Conservation (phyloP, 2,329 filamentous ascomycete species). For the Colletotrichum lindemuthianum region DNA sequence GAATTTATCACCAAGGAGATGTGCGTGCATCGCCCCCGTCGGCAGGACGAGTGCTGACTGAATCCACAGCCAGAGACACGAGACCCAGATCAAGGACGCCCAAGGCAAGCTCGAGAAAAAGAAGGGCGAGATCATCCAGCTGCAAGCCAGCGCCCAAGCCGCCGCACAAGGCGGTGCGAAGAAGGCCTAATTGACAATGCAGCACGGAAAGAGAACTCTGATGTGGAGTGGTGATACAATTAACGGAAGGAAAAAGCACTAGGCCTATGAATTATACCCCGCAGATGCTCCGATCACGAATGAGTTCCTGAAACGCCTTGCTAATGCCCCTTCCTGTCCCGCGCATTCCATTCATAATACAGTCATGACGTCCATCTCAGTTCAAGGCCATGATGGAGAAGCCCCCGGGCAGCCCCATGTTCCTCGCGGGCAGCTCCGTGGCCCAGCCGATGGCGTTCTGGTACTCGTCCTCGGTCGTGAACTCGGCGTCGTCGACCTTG, state of each 20-base stretch:
- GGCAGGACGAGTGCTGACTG: slow-evolving; percentile 19
- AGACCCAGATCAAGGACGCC: slow-evolving; percentile 63
- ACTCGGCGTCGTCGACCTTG: slow-evolving; percentile 29
- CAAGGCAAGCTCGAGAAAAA: slow-evolving; percentile 68
- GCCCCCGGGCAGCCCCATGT: slow-evolving; percentile 50
- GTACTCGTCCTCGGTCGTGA: slow-evolving; percentile 35
- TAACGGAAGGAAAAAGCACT: slow-evolving; percentile 25
- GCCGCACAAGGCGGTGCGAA: slow-evolving; percentile 54
- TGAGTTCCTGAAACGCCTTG: slow-evolving; percentile 25
- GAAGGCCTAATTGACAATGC: slow-evolving; percentile 31
- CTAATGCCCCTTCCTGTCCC: slow-evolving; percentile 23
- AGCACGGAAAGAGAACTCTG: slow-evolving; percentile 14
- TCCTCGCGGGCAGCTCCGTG: slow-evolving; percentile 45
- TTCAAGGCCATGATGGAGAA: slow-evolving; percentile 51
- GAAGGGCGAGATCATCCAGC: slow-evolving; percentile 68
- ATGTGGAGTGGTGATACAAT: slow-evolving; percentile 31
- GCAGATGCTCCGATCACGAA: slow-evolving; percentile 29
- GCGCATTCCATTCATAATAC: slow-evolving; percentile 13
- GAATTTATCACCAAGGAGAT: slow-evolving; percentile 96
- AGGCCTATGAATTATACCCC: slow-evolving; percentile 36
- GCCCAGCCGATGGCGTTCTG: slow-evolving; percentile 41
- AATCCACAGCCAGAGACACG: slow-evolving; percentile 49
- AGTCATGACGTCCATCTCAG: slow-evolving; percentile 36
- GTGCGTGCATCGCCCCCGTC: slow-evolving; percentile 59
- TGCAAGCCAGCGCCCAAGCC: slow-evolving; percentile 61